Conservation (phyloP, 2,329 filamentous ascomycete genomes). For the Fusarium hainanense region DNA sequence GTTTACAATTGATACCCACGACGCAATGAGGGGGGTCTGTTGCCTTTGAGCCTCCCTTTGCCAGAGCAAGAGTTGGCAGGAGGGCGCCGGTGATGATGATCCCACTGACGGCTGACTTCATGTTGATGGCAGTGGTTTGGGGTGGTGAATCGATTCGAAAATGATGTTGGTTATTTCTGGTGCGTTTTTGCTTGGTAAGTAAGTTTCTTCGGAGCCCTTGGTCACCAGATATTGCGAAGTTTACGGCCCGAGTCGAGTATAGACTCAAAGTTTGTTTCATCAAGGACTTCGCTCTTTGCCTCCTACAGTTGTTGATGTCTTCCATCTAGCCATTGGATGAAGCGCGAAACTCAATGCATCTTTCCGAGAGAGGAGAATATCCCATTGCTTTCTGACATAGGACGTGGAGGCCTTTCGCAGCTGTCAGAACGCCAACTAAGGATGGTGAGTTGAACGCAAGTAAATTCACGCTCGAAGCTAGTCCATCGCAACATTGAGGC, state of each 20-base stretch:
- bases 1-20: not conserved
- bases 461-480: not conserved
- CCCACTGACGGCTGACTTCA: not conserved
- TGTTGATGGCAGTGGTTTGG: not conserved
- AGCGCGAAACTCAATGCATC: not conserved
- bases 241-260: not conserved
- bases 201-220: not conserved
- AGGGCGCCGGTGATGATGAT: not conserved
- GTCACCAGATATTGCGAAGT: not conserved
- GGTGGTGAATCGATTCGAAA: not conserved
- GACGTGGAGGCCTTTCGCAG: not conserved
- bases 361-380: not conserved
- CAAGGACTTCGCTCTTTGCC: not conserved
- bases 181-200: not conserved
- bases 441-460: not conserved
- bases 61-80: not conserved
- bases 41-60: not conserved
- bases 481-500: not conserved
- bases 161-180: not conserved
- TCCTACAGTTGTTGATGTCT: not conserved
- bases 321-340: not conserved
- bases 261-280: not conserved
- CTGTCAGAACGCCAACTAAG: not conserved
- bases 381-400: too few relatives aligned
- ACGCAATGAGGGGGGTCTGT: not conserved